Conservation (phyloP, 768 basidiomycete species). For the Lentinus brumalis region DNA sequence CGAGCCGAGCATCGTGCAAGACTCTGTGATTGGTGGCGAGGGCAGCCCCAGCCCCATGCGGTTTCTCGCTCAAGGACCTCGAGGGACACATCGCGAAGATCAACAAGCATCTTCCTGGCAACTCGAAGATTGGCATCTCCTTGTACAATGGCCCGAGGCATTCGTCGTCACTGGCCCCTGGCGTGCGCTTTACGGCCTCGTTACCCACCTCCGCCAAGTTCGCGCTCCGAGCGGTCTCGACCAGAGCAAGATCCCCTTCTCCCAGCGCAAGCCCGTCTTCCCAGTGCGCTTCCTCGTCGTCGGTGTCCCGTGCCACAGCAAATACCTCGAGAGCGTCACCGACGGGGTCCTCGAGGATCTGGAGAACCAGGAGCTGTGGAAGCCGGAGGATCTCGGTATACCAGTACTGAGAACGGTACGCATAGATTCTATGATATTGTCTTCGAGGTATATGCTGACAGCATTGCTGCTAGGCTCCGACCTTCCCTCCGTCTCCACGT, state of each 20-base stretch:
- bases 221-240: conserved; percentile 86
- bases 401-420: conserved; percentile 93
- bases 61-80: conserved; percentile 74
- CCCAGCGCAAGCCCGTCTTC: conserved; percentile 93
- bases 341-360: conserved; percentile 76
- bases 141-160: conserved; percentile 88
- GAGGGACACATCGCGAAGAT: conserved; percentile 83
- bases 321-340: conserved; percentile 73
- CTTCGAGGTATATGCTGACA: conserved; percentile 20
- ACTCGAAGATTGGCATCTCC: conserved; percentile 83
- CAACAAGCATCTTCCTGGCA: conserved; percentile 79
- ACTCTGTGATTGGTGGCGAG: conserved; percentile 90
- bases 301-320: conserved; percentile 94
- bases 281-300: conserved; percentile 93
- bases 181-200: conserved; percentile 88
- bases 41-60: conserved; percentile 93
- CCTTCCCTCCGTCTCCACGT: conserved; percentile 65
- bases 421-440: conserved; percentile 16
- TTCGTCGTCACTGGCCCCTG: conserved; percentile 94
- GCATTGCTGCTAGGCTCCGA: conserved; percentile 66
- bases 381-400: conserved; percentile 65
- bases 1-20: conserved; percentile 85
- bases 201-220: conserved; percentile 86
- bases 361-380: conserved; percentile 78
- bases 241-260: conserved; percentile 92